Evolutionary conservation across 441 rosid species (phyloP).

Genomic region (Syzygium malaccense): DNA sequence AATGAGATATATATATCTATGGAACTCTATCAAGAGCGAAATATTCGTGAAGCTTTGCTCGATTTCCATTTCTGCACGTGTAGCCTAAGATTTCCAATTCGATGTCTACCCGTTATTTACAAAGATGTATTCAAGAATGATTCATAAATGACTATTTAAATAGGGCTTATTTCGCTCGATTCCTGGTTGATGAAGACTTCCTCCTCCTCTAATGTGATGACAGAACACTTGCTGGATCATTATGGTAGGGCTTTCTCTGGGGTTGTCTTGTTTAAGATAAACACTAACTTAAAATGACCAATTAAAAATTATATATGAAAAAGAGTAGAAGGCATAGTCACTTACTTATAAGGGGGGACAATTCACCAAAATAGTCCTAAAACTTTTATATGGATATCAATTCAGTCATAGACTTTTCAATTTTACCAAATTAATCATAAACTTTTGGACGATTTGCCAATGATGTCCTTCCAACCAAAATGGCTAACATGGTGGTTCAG

Average conservation of each 20-base stretch:
- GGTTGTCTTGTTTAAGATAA: not conserved
- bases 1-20: not conserved
- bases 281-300: not conserved
- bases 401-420: not conserved
- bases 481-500: fast-evolving
- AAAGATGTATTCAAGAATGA: not conserved
- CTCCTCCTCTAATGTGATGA: not conserved
- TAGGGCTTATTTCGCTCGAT: not conserved
- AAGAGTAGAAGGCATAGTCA: not conserved
- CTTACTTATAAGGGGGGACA: not conserved
- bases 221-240: not conserved
- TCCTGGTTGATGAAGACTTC: not conserved
- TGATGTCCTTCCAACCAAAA: not conserved
- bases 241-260: not conserved
- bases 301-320: not conserved
- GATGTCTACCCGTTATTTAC: not conserved
- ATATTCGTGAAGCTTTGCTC: not conserved
- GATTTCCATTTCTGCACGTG: not conserved
- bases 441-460: fast-evolving
- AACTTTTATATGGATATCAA: not conserved
- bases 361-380: not conserved
- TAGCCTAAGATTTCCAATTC: not conserved
- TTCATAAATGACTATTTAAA: not conserved
- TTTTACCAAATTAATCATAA: not conserved
- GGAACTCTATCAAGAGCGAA: not conserved